Evolutionary conservation across 768 basidiomycete genomes (phyloP), one percentile per base, ranked within the genome.

Genomic region (Rhizopogon sp.): DNA sequence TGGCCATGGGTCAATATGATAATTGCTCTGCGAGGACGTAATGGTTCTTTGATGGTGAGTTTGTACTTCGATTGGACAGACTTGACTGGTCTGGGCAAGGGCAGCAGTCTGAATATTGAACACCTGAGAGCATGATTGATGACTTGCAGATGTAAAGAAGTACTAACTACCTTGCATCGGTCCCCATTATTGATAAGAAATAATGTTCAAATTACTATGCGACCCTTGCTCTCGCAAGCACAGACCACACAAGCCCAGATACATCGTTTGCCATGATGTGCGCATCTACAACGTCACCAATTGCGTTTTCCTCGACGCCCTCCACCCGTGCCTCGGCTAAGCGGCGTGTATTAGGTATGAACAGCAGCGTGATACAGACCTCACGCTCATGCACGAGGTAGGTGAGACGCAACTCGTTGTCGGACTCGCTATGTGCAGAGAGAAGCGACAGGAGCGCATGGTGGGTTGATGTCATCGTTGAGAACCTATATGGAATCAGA

Each of bases 321-420:
- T 80, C 85, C 8, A 83, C 75, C 20, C 81, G 74, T 5, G 80
- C 89, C 37, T 83, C 79, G 0, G 80, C 86, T 7, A 92, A 69
- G 44, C 79, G 76, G 49, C 82, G 73, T 0, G 87, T 87, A 60
- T 87, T 86, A 4, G 89, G 85, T 20, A 81, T 76, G 58, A 89
- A 91, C 39, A 89, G 76, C 0, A 90, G 71, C 0, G 73, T 77
- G 53, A 91, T 76, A 0, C 73, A 76, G 6, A 88, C 60, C 10
- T 68, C 70, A 11, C 62, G 69, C 3, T 71, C 64, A 39, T 72
- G 65, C 50, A 89, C 63, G 44, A 63, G 68, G 67, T 93, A 94
- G 8, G 80, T 80, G 43, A 94, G 74, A 29, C 82, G 79, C 28
- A 93, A 74, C 65, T 92, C 89, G 68, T 92, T 90, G 56, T 90